phyloP scores from a whole-genome alignment of 306 rosid genomes.

The Pyrus communis region DNA sequence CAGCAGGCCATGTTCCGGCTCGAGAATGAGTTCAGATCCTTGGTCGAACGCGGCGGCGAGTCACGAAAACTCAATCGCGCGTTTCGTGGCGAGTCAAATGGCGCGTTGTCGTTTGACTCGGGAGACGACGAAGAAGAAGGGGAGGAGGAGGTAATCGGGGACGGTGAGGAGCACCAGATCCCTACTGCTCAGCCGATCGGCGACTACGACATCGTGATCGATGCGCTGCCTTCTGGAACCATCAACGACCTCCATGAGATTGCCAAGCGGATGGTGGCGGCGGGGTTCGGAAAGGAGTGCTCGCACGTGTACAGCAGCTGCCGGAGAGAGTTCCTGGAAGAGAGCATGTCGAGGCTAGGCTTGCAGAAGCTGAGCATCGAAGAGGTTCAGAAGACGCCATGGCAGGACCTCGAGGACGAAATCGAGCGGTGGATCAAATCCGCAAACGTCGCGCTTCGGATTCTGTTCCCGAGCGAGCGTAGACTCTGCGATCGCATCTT shows the following conservation, averaged over 20 bases:
- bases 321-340: constrained; percentile 83
- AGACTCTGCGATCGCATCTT: constrained; percentile 74
- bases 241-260: constrained; percentile 84
- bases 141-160: constrained; percentile 17
- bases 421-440: constrained; percentile 86
- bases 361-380: constrained; percentile 79
- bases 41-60: constrained; percentile 89
- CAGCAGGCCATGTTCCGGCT: constrained; percentile 89
- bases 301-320: constrained; percentile 76
- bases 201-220: constrained; percentile 68
- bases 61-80: constrained; percentile 53
- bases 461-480: constrained; percentile 81
- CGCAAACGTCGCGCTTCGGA: constrained; percentile 54
- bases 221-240: constrained; percentile 74
- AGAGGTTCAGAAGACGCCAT: constrained; percentile 76
- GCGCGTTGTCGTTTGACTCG: constrained; percentile 49
- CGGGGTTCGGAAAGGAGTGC: constrained; percentile 86
- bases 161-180: constrained; percentile 35
- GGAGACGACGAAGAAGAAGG: constrained; percentile 57
- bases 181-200: constrained; percentile 73
- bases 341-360: constrained; percentile 80
- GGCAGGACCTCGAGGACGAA: constrained; percentile 87
- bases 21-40: constrained; percentile 78
- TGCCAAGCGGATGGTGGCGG: constrained; percentile 87
- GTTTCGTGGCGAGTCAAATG: constrained; percentile 39